Base-by-base conservation (phyloP, 75 land plant species). In the Larix kaempferi region DNA sequence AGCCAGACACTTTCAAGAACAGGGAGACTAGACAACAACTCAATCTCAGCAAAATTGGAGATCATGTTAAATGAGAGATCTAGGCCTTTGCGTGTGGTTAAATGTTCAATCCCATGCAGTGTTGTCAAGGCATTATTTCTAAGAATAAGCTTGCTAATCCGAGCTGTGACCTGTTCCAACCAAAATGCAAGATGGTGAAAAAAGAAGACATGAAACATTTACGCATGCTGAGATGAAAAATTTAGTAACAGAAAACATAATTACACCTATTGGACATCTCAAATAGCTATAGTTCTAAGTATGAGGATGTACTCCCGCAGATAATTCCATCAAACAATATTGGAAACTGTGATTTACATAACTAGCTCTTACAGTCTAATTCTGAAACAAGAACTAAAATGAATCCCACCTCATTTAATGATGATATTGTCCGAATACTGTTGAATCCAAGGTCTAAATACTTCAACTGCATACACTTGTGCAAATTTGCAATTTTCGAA, bases 381-480 rank as follows among this genome's bases (percentile, higher is more conserved):
- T 4, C 54, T 3, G 12, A 41, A 41, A 69, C n/a, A 69, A 69
- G 12, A 41, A 37, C 25, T 10, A 2, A 15, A 58, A 27, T 59
- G 58, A 27, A 66, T 17, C 81, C 37, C 77, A 96, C 99, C 93
- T 92, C 90, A 67, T 71, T 78, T 3, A 96, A 80, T 6, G 86
- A 80, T 59, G 89, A 79, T 59, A 92, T 71, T 49, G n/a, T n/a
- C n/a, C n/a, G n/a, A n/a, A n/a, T n/a, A n/a, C n/a, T n/a, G 78
- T 94, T 96, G 81, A 94, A 96, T 29, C 99, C 98, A 67, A 94
- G 89, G 86, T 96, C 99, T 59, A 96, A 81, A 78, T 89, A 89
- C 77, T 82, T 89, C 77, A 96, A 76, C 59, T 83, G 88, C 23
- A 76, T 74, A 77, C 98, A 94, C 57, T 89, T 88, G 21, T 85